Evolutionary conservation across 805 yeast genomes (phyloP).

Genomic region (Candida jianshihensis): DNA sequence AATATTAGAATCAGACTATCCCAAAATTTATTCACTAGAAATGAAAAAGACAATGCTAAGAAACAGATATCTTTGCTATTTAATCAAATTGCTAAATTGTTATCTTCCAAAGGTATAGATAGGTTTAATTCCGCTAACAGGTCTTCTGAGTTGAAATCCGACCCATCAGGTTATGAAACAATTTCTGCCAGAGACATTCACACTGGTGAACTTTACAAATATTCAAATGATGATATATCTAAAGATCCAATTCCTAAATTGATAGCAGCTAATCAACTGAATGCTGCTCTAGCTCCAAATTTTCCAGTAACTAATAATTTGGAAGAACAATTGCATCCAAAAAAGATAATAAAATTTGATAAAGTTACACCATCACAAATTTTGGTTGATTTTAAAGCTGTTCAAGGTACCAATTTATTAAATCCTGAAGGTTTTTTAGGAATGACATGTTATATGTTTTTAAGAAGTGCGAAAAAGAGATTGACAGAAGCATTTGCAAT

Average conservation of each 20-base stretch:
- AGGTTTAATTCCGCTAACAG: slow-evolving; percentile 19
- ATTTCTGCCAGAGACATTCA: slow-evolving; percentile 56
- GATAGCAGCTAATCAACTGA: slow-evolving; percentile 60
- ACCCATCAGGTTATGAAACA: slow-evolving; percentile 60
- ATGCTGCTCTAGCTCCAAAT: slow-evolving; percentile 65
- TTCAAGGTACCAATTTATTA: slow-evolving; percentile 50
- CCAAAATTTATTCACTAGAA: slow-evolving; percentile 44
- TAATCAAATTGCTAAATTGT: slow-evolving; percentile 53
- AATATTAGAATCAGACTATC: slow-evolving; percentile 48
- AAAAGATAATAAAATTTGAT: slow-evolving; percentile 38
- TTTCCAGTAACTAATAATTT: slow-evolving; percentile 46
- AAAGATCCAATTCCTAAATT: slow-evolving; percentile 43
- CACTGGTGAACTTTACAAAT: slow-evolving; percentile 50
- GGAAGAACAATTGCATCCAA: slow-evolving; percentile 35
- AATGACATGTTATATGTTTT: slow-evolving; percentile 63
- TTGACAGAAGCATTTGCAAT: slow-evolving; percentile 78
- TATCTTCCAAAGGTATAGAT: slow-evolving; percentile 38
- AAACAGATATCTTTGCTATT: slow-evolving; percentile 46
- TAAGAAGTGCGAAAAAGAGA: slow-evolving; percentile 55
- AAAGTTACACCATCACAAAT: slow-evolving; percentile 50
- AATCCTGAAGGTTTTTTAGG: slow-evolving; percentile 65
- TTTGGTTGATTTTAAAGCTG: slow-evolving; percentile 70
- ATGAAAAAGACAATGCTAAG: slow-evolving; percentile 42
- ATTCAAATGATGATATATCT: slow-evolving; percentile 17
- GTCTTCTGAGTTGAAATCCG: slow-evolving; percentile 28